Percentiles rank a stretch among this genome's conserved stretches.
Evolutionary conservation across 2,329 filamentous ascomycete species (phyloP).

Genomic region (Clonostachys chloroleuca): DNA sequence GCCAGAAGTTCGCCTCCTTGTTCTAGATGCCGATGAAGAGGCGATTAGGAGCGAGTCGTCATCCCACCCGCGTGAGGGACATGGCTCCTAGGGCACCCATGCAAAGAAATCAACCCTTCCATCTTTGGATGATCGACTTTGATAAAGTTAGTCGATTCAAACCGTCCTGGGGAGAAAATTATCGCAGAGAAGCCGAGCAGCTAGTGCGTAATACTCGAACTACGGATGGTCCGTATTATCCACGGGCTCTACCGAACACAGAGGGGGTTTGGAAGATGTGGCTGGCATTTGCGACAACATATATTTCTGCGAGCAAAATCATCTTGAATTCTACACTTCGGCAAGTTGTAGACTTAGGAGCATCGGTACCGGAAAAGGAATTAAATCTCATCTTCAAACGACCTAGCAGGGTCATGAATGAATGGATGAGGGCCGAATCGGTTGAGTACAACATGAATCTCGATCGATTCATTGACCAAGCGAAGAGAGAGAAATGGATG

Average conservation of each 20-base stretch:
- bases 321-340: not conserved
- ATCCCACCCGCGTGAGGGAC: not conserved
- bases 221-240: slow-evolving; percentile 1
- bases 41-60: too few species aligned
- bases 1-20: too few species aligned
- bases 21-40: too few species aligned
- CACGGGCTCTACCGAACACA: slow-evolving; percentile 1
- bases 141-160: not conserved
- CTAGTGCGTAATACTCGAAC: not conserved
- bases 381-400: not conserved
- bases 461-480: not conserved
- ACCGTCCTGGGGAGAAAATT: not conserved
- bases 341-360: not conserved
- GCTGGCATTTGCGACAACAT: slow-evolving; percentile 2
- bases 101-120: not conserved
- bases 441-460: not conserved
- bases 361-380: not conserved
- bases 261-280: slow-evolving; percentile 2
- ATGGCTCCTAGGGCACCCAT: not conserved
- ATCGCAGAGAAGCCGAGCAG: not conserved
- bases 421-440: slow-evolving; percentile 1
- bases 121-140: slow-evolving; percentile 5
- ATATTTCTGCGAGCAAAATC: slow-evolving; percentile 1
- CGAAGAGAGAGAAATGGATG: not conserved
- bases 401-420: slow-evolving; percentile 2